Evolutionary conservation across 1,139 yeast species (phyloP), one percentile per base, ranked within the genome.

Genomic region (Saccharomyces hybrid): DNA sequence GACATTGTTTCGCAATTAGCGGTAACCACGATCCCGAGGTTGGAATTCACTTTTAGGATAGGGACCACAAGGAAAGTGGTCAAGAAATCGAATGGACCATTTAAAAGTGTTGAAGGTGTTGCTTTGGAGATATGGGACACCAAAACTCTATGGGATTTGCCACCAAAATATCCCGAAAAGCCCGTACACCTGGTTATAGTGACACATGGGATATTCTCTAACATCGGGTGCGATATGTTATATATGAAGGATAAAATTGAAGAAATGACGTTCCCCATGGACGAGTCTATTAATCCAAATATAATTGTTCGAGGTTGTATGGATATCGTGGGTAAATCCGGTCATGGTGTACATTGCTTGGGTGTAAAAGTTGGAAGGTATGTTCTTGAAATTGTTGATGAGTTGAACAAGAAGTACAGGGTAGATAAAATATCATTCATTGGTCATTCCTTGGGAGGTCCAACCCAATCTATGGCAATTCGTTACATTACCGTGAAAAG

Each of bases 171-270:
- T 48, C 73, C 76, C 1, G 61, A 68, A 1, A 71, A 69, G 50
- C 84, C 84, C 0, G 78, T 79, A 1, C 88, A 83, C 66, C 68
- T 83, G 57, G 86, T 83, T 19, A 71, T 83, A 3, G 58, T 82
- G 14, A 83, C 87, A 1, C 88, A 83, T 65, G 88, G 88, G 0
- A 73, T 83, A n/a, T 85, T 82, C 60, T 81, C 87, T 1, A 83
- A 82, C 60, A 75, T 80, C 9, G 79, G 84, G 19, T 80, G 84
- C 11, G 88, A 83, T 64, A 76, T 83, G 84, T 68, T 82, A 21
- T 82, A 80, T 59, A 63, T 83, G 54, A 82, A 82, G 59, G 88
- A 83, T 59, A 75, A 74, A 60, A 78, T 83, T 16, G 84, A 81
- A 57, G 58, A 67, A 12, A 68, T 64, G 16, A 55, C 72, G 0